Evolutionary conservation across 2,329 filamentous ascomycete species (phyloP), one percentile per base, ranked within the genome.

Genomic region (Ophiostoma tasmaniense): DNA sequence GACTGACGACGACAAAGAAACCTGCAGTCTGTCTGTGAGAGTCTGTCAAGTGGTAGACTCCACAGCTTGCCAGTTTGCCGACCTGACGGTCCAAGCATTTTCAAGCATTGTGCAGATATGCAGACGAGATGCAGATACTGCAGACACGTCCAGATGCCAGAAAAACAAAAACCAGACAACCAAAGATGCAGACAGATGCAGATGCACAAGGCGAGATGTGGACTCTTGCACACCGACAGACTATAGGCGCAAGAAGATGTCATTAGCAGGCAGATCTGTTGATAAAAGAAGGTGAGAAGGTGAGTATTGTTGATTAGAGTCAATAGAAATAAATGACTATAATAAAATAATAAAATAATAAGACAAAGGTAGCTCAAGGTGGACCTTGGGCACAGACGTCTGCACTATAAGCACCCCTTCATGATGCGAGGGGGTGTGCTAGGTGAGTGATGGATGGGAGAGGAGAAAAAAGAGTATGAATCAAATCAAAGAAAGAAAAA

Each of bases 301-400:
- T 30, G 55, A 61, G 22, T n/a, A 6, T 10, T 8, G 35, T 35
- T 33, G 17, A 62, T 35, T 8, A 33, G 5, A 33, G 17, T n/a
- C n/a, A 33, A 33, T 33, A 33, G 8, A 33, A 33, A 33, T 33
- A 33, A 33, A 33, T 33, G 33, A 33, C 33, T 6, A 33, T 33
- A 33, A 33, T 33, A 61, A 61, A 17, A 61, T 28, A 17, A 2
- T 3, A 20, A 61, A 14, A n/a, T 10, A 20, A 62, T 33, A 62
- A 62, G 10, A n/a, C 30, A 62, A 62, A 35, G 4, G 65, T 67
- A 67, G 68, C 37, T 62, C 68, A 69, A 64, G 42, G 55, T 69
- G 68, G 68, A 35, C 65, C 64, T 14, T 25, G 64, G 55, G 65
- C 65, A 67, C 68, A 69, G 68, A 69, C 68, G 50, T 50, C 42